These are phyloP conservation scores for Coemansia sp. DNA, from an alignment of 192 early-diverging fungal species.

Conservation along the genomic window DNA sequence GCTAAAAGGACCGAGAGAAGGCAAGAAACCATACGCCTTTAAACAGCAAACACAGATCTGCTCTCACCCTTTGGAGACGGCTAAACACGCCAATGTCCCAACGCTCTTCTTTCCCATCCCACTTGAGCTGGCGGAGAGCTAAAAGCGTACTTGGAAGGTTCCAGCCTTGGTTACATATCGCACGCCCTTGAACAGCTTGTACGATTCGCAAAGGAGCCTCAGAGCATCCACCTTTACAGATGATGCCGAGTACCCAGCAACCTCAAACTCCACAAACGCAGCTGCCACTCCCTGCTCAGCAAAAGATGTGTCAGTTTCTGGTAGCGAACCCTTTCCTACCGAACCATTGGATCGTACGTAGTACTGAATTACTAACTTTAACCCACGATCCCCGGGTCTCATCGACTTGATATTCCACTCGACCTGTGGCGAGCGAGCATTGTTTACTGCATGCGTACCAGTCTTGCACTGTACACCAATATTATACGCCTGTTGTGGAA, in stretches of 20 bases:
- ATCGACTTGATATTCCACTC: conserved; percentile 36
- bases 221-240: conserved; percentile 45
- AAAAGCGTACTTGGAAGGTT: conserved; percentile 40
- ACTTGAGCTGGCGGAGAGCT: neutral
- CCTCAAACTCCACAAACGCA: conserved; percentile 42
- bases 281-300: conserved; percentile 9
- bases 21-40: no score
- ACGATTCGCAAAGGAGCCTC: conserved; percentile 36
- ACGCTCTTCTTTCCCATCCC: no score
- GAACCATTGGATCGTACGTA: neutral
- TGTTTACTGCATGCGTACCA: conserved; percentile 33
- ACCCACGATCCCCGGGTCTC: conserved; percentile 8
- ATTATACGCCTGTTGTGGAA: conserved; percentile 38
- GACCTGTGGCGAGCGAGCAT: conserved; percentile 23
- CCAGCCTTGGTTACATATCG: conserved; percentile 38
- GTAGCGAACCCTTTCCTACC: neutral
- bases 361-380: conserved; percentile 28
- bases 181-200: conserved; percentile 49
- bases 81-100: no score
- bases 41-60: no score
- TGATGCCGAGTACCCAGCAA: conserved; percentile 37
- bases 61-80: no score
- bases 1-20: no score
- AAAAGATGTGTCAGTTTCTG: neutral
- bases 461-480: conserved; percentile 41